Evolutionary conservation across 1,284 basidiomycete genomes (phyloP), one percentile per base, ranked within the genome.

Genomic region (Ganoderma lucidum): DNA sequence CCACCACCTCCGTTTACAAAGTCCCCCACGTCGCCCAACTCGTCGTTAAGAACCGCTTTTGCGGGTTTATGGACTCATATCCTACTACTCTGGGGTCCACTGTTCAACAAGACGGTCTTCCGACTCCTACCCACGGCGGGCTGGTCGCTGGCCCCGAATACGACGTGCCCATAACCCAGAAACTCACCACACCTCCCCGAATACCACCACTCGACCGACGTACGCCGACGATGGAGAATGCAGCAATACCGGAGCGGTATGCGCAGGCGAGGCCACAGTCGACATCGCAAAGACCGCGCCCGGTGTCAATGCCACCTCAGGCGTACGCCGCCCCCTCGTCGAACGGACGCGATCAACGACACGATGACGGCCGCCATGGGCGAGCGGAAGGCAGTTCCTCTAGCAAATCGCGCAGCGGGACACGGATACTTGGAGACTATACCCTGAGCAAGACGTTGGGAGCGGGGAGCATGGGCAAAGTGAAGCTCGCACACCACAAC

Each of bases 391-490:
- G 75, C 71, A 69, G 74, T 74, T 58, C 73, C 73, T 73, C 75
- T 77, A 76, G 71, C 77, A 79, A 80, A 77, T 63, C 80, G 74
- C 78, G 83, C 73, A 80, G 85, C 70, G 83, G 87, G 59, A 89
- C 88, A 77, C 84, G 89, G 78, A 87, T 92, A 75, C 85, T 99
- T 15, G 97, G 97, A 53, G 96, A 99, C 80, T 99, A 98, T 84
- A 95, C 95, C 71, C 88, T 99, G 72, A 95, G 95, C 77, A 99
- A 99, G 87, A 99, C 97, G 3, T 87, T 99, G 44, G 97, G 98
- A 62, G 96, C 96, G 51, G 97, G 98, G 48, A 97, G 95, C 80
- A 99, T 99, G 97, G 98, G 97, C 75, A 99, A 99, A 80, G 98
- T 99, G 78, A 99, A 99, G 86, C 89, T 99, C 23, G 97, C 96